Conservation (phyloP, 495 filamentous ascomycete species). For the Podospora bellae-mahoneyi region DNA sequence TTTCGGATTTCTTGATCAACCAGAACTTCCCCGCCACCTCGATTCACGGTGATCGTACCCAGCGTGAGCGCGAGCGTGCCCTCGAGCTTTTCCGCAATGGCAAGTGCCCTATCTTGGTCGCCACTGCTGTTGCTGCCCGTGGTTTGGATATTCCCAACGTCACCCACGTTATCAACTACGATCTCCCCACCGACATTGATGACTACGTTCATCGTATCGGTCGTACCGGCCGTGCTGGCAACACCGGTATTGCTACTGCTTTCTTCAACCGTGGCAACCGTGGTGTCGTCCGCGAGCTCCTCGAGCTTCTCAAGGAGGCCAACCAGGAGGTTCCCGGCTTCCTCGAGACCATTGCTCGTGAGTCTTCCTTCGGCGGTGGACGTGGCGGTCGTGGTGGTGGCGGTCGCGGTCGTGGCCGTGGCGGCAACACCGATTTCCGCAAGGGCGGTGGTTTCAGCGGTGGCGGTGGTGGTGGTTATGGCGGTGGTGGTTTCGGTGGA, state of each 20-base stretch:
- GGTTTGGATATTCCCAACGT: constrained; percentile 96
- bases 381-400: constrained; percentile 70
- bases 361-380: constrained; percentile 75
- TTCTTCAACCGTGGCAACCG: constrained; percentile 99
- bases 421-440: constrained; percentile 84
- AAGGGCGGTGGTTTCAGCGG: constrained; percentile 62
- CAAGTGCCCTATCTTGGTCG: constrained; percentile 92
- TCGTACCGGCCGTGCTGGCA: constrained; percentile 99
- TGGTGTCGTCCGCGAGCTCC: constrained; percentile 89
- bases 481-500: constrained; percentile 49
- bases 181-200: constrained; percentile 96
- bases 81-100: constrained; percentile 95
- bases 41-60: constrained; percentile 96
- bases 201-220: constrained; percentile 99
- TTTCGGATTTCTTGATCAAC: constrained; percentile 97
- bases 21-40: constrained; percentile 98
- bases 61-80: constrained; percentile 97
- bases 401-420: constrained; percentile 59
- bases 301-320: constrained; percentile 95
- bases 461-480: constrained; percentile 51
- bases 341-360: constrained; percentile 93
- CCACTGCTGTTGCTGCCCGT: constrained; percentile 95
- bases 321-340: constrained; percentile 94
- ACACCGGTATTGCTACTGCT: constrained; percentile 95
- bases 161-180: constrained; percentile 98